Evolutionary conservation across 2,329 filamentous ascomycete species (phyloP), one percentile per base, ranked within the genome.

Genomic region (Colletotrichum phormii): DNA sequence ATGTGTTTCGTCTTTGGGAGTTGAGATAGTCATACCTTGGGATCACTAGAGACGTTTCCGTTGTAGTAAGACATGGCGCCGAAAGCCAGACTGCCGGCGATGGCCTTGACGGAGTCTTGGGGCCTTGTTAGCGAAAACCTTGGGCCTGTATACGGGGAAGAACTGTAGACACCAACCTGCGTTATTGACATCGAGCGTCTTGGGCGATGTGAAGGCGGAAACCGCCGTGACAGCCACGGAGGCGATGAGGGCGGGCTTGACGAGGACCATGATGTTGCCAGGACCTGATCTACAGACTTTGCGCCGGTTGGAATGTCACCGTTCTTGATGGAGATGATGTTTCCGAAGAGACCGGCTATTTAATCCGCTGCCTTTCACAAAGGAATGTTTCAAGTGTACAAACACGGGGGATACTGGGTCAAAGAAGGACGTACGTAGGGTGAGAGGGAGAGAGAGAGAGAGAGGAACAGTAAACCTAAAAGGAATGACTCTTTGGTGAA

Each of bases 41-140:
- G 81, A 13, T 84, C 87, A 57, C 87, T 85, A n/a, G 86, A 87
- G 37, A 84, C 82, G 77, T 92, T 92, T 61, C 91, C 92, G 1
- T 85, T 86, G 81, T 93, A 94, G 80, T 90, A 92, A 54, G 85
- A 85, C 85, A 93, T 90, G 77, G 91, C 84, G 59, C 87, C 90
- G 63, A 86, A 84, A 5, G 91, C 91, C 64, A 93, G 82, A 1
- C 87, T 89, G 74, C 87, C 88, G 22, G 92, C 88, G 6, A 90
- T 91, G 74, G 85, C 84, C 75, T 88, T 89, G 77, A 94, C 87
- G 0, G 91, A 93, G 42, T 83, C 91, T 93, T 24, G 12, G 18
- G 33, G 31, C 7, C 33, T 8, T 59, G 66, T 80, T 69, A 79
- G 76, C 66, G 59, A 61, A 13, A 15, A 22, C 3, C 11, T 1